Percentiles rank a stretch among this genome's conserved stretches.
These are phyloP conservation scores for Borovskyia barvae DNA, from an alignment of 208 protist species.

Conservation along the genomic window DNA sequence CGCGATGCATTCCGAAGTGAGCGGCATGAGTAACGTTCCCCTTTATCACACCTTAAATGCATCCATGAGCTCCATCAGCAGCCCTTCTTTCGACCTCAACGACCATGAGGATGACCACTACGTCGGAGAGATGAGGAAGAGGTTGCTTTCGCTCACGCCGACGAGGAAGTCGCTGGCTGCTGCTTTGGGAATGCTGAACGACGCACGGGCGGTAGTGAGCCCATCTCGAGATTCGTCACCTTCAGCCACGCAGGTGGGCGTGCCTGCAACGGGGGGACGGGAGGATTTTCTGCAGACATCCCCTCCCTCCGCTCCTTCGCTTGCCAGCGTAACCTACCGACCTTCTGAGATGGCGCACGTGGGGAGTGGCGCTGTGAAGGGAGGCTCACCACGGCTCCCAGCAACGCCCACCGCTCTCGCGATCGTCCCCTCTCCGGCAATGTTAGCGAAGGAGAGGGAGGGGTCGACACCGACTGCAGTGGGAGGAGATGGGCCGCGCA, in stretches of 20 bases:
- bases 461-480: not conserved
- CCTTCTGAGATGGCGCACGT: conserved; percentile 29
- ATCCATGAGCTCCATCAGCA: conserved; percentile 49
- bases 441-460: not conserved
- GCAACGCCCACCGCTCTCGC: too few relatives aligned
- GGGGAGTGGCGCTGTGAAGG: not conserved
- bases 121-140: conserved; percentile 19
- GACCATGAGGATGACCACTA: conserved; percentile 29
- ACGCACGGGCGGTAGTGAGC: not conserved
- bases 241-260: conserved; percentile 1
- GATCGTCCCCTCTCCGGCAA: not conserved
- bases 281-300: conserved; percentile 1
- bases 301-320: conserved; percentile 27
- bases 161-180: not conserved
- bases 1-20: conserved; percentile 25
- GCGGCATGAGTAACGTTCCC: conserved; percentile 28
- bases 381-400: not conserved
- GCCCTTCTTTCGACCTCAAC: conserved; percentile 25
- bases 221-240: too few relatives aligned
- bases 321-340: conserved; percentile 39
- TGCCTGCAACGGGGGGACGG: not conserved
- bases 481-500: not conserved
- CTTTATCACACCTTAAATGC: conserved; percentile 21
- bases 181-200: too few relatives aligned
- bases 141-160: conserved; percentile 16